Base-by-base conservation (phyloP, 345 rosid species). In the Linum tenue region DNA sequence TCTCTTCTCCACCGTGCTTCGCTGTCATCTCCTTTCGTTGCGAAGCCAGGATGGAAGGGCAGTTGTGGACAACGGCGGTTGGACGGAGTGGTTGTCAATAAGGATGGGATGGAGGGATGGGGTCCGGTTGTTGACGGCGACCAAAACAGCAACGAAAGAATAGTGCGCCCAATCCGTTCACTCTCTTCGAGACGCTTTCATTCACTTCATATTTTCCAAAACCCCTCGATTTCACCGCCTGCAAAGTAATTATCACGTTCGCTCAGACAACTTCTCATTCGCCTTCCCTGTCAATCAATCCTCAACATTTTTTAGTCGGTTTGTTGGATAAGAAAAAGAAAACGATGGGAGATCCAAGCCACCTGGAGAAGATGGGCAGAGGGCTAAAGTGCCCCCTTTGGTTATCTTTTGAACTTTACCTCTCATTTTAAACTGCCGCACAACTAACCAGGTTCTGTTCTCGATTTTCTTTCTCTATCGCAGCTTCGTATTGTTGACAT, bases 301-400 rank as follows among this genome's bases (percentile, higher is more conserved):
- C 7, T 9, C 11, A n/a, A n/a, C n/a, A n/a, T n/a, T n/a, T n/a
- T n/a, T n/a, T n/a, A n/a, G n/a, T n/a, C n/a, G n/a, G n/a, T n/a
- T n/a, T n/a, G n/a, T 2, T 14, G 44, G 11, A 14, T 6, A 7
- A 2, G 9, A 3, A 44, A 58, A 38, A 12, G 14, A 56, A 44
- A 62, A 55, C n/a, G n/a, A 90, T 94, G 99, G 90, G 69, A 63
- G 95, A 86, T 65, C 77, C 71, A 51, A 75, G 59, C 63, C 85
- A 88, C 61, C 79, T 94, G 43, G 96, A 90, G 85, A 90, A 68
- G 76, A 84, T 94, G 99, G 96, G 97, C 72, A 76, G 89, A 70
- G 99, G 88, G 75, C 89, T 90, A 78, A 86, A 90, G 72, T 94
- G 97, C 76, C 97, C 99, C 2, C 85, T 90, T 70, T 88, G 97